Evolutionary conservation across 2,329 filamentous ascomycete genomes (phyloP).

Genomic region (Aureobasidium sp.): DNA sequence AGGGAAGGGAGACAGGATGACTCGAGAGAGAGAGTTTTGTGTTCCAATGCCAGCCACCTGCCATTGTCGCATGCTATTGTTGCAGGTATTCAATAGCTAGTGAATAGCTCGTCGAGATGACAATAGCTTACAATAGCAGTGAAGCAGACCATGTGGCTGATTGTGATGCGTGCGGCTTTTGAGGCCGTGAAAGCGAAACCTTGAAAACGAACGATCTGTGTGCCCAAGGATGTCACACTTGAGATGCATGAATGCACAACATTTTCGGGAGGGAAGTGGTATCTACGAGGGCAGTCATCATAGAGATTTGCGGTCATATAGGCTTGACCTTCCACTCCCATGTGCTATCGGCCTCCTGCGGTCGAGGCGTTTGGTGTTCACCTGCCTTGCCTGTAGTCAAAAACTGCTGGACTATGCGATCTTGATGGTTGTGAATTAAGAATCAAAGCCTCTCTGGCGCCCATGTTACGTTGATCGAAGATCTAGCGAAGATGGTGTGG

Average conservation of each 20-base stretch:
- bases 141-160: not conserved
- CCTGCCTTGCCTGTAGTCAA: too few species aligned
- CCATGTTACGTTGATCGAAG: too few species aligned
- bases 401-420: not conserved
- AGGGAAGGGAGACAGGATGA: not conserved
- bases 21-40: not conserved
- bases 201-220: not conserved
- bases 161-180: not conserved
- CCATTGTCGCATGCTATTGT: not conserved
- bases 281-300: not conserved
- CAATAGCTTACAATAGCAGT: not conserved
- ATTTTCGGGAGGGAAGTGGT: not conserved
- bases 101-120: not conserved
- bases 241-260: not conserved
- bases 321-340: too few species aligned
- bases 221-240: not conserved
- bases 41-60: not conserved
- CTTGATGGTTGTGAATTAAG: not conserved
- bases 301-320: too few species aligned
- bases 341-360: too few species aligned
- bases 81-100: not conserved
- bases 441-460: too few species aligned
- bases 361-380: too few species aligned
- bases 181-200: not conserved
- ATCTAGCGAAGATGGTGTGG: too few species aligned